Conservation (phyloP, 129 eudicot genomes). For the Arctium lappa region DNA sequence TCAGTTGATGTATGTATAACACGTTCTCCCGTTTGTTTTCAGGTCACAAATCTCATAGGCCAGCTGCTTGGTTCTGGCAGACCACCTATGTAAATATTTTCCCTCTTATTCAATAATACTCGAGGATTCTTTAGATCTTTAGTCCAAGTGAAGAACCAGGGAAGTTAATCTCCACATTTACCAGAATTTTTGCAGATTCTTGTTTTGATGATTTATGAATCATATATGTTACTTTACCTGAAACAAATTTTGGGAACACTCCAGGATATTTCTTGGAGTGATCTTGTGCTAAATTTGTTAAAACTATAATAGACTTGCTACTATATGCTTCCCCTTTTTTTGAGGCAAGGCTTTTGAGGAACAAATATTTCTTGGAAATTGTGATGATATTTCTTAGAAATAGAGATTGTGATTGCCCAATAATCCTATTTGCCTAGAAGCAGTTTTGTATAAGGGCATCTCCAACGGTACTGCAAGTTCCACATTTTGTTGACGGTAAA, state of each 20-base stretch:
- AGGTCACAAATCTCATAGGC: conserved; percentile 79
- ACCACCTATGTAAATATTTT: conserved; percentile 51
- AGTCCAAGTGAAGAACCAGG: conserved; percentile 2
- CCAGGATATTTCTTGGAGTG: conserved; percentile 10
- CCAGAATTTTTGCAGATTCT: conserved; percentile 12
- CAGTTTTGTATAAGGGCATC: background rate
- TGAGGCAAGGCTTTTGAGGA: background rate
- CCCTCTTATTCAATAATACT: conserved; percentile 11
- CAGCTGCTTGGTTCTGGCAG: conserved; percentile 62
- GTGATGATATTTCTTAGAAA: background rate
- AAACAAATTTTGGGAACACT: conserved; percentile 24
- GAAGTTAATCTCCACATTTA: conserved; percentile 18
- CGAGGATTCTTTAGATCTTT: conserved; percentile 11
- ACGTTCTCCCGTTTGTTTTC: conserved; percentile 22
- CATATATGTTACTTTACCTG: conserved; percentile 24
- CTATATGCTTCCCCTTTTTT: background rate
- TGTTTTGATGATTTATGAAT: conserved; percentile 21
- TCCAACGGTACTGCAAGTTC: too few relatives aligned
- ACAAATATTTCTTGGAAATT: background rate
- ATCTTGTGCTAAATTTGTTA: background rate
- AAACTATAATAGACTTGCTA: background rate
- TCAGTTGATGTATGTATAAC: background rate
- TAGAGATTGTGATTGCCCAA: background rate
- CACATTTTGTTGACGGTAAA: too few relatives aligned
- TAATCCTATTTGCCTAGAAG: background rate